These are phyloP conservation scores for Phytophthora syringae DNA, from an alignment of 352 stramenopile genomes.

Conservation along the genomic window DNA sequence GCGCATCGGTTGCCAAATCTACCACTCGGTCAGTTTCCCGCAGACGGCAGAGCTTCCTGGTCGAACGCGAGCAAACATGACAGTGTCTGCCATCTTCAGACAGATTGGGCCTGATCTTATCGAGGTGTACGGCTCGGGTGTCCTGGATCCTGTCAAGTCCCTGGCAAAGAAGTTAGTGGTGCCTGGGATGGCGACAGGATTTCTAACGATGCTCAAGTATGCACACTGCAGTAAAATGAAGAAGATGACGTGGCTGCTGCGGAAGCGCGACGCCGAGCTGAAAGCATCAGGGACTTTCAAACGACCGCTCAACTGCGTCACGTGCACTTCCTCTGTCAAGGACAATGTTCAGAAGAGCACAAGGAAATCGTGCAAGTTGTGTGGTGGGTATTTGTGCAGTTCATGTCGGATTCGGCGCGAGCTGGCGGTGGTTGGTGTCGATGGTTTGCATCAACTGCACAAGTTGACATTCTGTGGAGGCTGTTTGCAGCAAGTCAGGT, in stretches of 20 bases:
- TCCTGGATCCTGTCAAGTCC: conserved; percentile 33
- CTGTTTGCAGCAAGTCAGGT: conserved; percentile 27
- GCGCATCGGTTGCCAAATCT: conserved; percentile 51
- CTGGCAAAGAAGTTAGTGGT: conserved; percentile 36
- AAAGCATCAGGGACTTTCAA: conserved; percentile 15
- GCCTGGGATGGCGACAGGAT: conserved; percentile 18
- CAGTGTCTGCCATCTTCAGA: conserved; percentile 55
- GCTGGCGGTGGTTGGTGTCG: conserved; percentile 30
- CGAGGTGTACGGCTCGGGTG: conserved; percentile 46
- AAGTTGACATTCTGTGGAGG: conserved; percentile 33
- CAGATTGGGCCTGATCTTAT: conserved; percentile 48
- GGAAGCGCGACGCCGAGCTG: conserved; percentile 20
- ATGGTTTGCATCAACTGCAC: conserved; percentile 23
- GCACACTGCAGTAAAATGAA: conserved; percentile 42
- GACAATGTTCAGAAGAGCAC: background rate
- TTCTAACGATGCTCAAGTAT: conserved; percentile 36
- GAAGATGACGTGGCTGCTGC: conserved; percentile 37
- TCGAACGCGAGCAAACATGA: conserved; percentile 49
- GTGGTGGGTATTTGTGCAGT: conserved; percentile 38
- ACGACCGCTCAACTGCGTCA: conserved; percentile 22
- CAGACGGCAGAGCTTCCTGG: conserved; percentile 38
- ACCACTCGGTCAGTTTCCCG: conserved; percentile 55
- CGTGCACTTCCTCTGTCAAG: conserved; percentile 13
- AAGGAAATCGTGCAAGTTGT: conserved; percentile 37
- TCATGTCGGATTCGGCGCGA: conserved; percentile 41